Percentiles rank a stretch among this genome's conserved stretches.
Conservation (phyloP, 768 basidiomycete species). For the Tylopilus sp. region DNA sequence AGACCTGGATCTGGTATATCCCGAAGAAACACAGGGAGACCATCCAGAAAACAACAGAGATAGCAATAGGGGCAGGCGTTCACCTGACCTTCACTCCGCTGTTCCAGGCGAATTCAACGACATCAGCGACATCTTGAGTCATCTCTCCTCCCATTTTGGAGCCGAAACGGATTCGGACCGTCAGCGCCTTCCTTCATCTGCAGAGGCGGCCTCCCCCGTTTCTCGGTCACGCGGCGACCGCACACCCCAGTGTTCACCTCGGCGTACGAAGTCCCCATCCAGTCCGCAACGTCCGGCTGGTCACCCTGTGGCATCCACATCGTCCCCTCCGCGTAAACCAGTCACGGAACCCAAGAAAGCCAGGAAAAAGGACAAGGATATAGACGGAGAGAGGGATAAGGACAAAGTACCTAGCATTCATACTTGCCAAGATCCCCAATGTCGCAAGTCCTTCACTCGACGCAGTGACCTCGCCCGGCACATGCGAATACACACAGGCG, state of each 20-base stretch:
- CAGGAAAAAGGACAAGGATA: conserved; percentile 25
- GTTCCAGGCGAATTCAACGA: conserved; percentile 63
- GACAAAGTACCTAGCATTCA: conserved; percentile 51
- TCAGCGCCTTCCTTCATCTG: conserved; percentile 39
- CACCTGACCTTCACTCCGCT: conserved; percentile 42
- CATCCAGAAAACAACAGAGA: conserved; percentile 31
- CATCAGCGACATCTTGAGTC: conserved; percentile 73
- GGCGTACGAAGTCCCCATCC: conserved; percentile 34
- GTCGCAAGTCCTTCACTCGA: conserved; percentile 78
- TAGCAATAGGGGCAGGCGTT: conserved; percentile 41
- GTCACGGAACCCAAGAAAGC: conserved; percentile 22
- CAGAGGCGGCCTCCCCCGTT: conserved; percentile 27
- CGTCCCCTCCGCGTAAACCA: conserved; percentile 32
- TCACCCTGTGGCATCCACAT: conserved; percentile 54
- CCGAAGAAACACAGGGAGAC: conserved; percentile 33
- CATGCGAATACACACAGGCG: conserved; percentile 88
- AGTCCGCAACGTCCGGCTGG: conserved; percentile 30
- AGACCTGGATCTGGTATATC: conserved; percentile 54
- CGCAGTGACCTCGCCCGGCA: conserved; percentile 83
- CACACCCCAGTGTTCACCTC: conserved; percentile 20
- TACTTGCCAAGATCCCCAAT: conserved; percentile 67
- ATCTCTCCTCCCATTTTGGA: conserved; percentile 69
- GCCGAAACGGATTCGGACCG: conserved; percentile 44
- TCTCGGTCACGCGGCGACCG: conserved; percentile 27
- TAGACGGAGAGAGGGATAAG: conserved; percentile 35